Conservation (phyloP, 441 rosid genomes). For the Raphanus hybrid region DNA sequence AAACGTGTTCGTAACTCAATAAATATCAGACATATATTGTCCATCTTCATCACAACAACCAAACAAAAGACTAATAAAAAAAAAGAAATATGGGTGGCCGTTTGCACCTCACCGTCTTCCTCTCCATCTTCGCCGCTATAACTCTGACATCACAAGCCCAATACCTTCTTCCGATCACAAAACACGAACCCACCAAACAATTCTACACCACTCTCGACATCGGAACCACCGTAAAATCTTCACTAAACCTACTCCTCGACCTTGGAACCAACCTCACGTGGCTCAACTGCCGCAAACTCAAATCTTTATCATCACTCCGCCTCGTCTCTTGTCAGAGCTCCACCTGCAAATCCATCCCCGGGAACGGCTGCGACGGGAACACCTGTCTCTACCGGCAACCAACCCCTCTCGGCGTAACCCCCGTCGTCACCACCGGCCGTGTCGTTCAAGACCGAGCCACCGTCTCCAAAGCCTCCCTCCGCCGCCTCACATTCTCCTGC, state of each 20-base stretch:
- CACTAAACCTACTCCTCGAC: slow-evolving; percentile 3
- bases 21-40: not conserved
- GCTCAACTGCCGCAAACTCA: slow-evolving; percentile 35
- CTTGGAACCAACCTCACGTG: slow-evolving; percentile 34
- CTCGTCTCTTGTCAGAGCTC: slow-evolving; percentile 25
- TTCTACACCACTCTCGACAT: slow-evolving; percentile 32
- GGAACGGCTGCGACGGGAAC: not conserved
- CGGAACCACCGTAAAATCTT: not conserved
- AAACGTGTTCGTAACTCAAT: slow-evolving; percentile 1
- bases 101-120: not conserved
- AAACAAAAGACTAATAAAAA: not conserved
- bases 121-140: not conserved
- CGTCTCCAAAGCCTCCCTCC: slow-evolving; percentile 7
- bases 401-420: slow-evolving; percentile 16
- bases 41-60: slow-evolving; percentile 15
- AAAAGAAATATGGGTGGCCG: not conserved
- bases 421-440: slow-evolving; percentile 12
- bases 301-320: slow-evolving; percentile 29
- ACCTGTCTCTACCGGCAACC: slow-evolving; percentile 2
- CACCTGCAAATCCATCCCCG: slow-evolving; percentile 25
- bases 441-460: slow-evolving; percentile 25
- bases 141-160: slow-evolving; percentile 13
- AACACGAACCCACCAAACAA: slow-evolving; percentile 29
- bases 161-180: slow-evolving; percentile 38
- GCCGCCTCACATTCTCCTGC: slow-evolving; percentile 29